These are phyloP conservation scores for Pichia insulana DNA, from an alignment of 805 yeast genomes.

Conservation along the genomic window DNA sequence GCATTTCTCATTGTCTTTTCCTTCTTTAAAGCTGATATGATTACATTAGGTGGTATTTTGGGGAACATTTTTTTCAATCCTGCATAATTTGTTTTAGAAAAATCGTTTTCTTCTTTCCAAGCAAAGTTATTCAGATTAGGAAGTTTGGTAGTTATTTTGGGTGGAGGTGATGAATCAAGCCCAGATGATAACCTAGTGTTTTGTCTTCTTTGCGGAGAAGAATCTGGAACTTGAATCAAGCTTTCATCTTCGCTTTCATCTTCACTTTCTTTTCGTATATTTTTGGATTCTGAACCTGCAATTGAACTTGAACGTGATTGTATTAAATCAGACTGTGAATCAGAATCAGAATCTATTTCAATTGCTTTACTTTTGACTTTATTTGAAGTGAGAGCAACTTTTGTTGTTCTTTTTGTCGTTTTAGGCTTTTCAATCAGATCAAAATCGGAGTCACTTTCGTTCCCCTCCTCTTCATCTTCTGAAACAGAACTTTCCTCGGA, in stretches of 20 bases:
- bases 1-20: slow-evolving; percentile 28
- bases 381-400: too few species aligned
- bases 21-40: slow-evolving; percentile 25
- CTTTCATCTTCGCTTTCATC: slow-evolving; percentile 13
- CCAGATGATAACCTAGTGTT: slow-evolving; percentile 8
- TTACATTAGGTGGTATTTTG: slow-evolving; percentile 21
- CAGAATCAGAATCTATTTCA: too few species aligned
- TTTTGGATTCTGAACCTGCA: background rate
- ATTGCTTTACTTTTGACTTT: too few species aligned
- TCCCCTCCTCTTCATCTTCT: background rate
- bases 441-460: background rate
- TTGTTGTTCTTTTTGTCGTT: too few species aligned
- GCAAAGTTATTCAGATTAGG: slow-evolving; percentile 35
- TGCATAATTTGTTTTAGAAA: slow-evolving; percentile 18
- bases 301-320: too few species aligned
- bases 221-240: slow-evolving; percentile 40
- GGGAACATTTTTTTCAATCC: slow-evolving; percentile 29
- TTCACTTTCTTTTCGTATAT: background rate
- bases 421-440: too few species aligned
- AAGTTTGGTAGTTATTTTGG: slow-evolving; percentile 18
- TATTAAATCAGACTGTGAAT: too few species aligned
- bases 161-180: slow-evolving; percentile 19
- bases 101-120: slow-evolving; percentile 16
- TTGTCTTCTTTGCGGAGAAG: slow-evolving; percentile 31
- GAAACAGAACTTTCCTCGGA: background rate